Base-by-base conservation (phyloP, 2,329 filamentous ascomycete species). In the Colletotrichum musae region DNA sequence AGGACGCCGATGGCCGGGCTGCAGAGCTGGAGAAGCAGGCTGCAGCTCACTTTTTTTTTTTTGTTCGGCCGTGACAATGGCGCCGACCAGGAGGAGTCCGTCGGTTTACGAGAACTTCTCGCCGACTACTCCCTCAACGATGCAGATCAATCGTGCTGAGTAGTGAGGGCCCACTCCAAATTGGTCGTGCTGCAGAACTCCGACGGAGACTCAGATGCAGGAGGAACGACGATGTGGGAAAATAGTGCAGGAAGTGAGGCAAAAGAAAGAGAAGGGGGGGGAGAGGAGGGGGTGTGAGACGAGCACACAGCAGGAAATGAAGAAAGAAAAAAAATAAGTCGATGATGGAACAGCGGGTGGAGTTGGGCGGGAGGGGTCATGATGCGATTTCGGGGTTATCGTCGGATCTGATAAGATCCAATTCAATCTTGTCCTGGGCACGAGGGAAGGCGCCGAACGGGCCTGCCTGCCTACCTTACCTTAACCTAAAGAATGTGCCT, bases 371-470 rank as follows among this genome's bases (percentile, higher is more conserved):
- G 64, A 58, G 68, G 58, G 52, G 58, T 54, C 57, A 59, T 65
- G 58, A 45, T 70, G 70, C 61, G 62, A 59, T 62, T 71, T 71
- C 69, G 69, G 70, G 82, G 73, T 85, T 84, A 87, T 87, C 84
- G 83, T 79, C 73, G 79, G 83, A 86, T 86, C 84, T 80, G 83
- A 86, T 86, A 85, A 86, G 84, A 86, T 86, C 76, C 41, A 43
- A n/a, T 15, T n/a, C 72, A 78, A 63, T 59, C 54, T 67, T 39
- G 58, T n/a, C 45, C 45, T 28, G 32, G 58, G n/a, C 47, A 24
- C 21, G 45, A 41, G 45, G 47, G 48, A 51, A 51, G 32, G 32
- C 32, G 32, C 32, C 32, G 32, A 43, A 43, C 41, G 41, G 16
- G 41, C 41, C 50, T 28, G 26, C 48, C 43, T 47, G n/a, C 45